Conservation (phyloP, 2,329 filamentous ascomycete species). For the Aureobasidium sp. region DNA sequence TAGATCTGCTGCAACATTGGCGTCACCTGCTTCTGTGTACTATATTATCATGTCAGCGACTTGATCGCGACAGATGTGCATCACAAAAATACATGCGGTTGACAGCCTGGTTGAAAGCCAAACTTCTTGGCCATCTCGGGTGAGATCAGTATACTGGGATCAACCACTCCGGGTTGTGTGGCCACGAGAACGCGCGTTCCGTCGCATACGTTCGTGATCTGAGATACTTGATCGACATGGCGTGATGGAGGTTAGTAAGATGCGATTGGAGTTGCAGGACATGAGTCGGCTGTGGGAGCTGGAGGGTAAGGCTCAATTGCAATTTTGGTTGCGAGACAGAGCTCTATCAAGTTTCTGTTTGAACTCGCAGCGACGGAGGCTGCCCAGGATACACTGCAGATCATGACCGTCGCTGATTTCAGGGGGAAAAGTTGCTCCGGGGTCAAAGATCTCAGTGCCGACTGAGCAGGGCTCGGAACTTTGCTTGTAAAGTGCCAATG, state of each 20-base stretch:
- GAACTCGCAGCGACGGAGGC: background rate
- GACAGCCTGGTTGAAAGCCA: slow-evolving; percentile 82
- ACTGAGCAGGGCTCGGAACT: background rate
- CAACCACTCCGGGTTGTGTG: slow-evolving; percentile 54
- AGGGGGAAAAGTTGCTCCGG: background rate
- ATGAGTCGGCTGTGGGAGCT: background rate
- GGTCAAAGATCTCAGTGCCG: background rate
- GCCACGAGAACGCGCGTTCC: background rate
- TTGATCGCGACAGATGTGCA: background rate
- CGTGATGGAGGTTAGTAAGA: background rate
- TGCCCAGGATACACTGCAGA: background rate
- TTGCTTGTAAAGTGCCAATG: background rate
- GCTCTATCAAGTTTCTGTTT: background rate
- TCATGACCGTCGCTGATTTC: background rate
- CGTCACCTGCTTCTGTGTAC: slow-evolving; percentile 46
- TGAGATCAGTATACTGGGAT: slow-evolving; percentile 66
- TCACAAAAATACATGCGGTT: slow-evolving; percentile 61
- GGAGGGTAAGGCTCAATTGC: background rate
- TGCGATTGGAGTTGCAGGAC: background rate
- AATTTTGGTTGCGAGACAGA: background rate
- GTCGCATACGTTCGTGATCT: background rate
- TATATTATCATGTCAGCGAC: slow-evolving; percentile 19
- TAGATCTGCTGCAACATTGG: slow-evolving; percentile 76
- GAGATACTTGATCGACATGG: background rate
- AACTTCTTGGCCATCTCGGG: slow-evolving; percentile 72